Evolutionary conservation across 1,284 basidiomycete genomes (phyloP).

Genomic region (Kwoniella shivajii): DNA sequence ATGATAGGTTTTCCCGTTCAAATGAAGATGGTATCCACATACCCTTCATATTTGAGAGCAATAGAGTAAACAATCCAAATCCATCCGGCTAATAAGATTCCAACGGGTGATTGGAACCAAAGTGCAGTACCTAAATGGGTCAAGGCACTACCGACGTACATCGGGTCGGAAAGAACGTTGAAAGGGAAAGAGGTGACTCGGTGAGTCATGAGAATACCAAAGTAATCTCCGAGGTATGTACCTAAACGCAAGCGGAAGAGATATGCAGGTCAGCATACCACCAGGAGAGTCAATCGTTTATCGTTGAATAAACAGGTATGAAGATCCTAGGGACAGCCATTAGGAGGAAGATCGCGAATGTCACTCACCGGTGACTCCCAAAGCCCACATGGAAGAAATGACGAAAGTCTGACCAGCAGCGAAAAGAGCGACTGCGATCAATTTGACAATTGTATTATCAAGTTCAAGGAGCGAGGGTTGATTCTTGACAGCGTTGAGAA

Average conservation of each 20-base stretch:
- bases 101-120: slow-evolving; percentile 81
- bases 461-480: slow-evolving; percentile 52
- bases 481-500: slow-evolving; percentile 35
- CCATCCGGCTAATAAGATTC: slow-evolving; percentile 71
- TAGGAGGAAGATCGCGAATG: too few relatives aligned
- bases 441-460: slow-evolving; percentile 63
- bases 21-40: slow-evolving; percentile 35
- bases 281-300: neutral
- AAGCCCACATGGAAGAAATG: slow-evolving; percentile 82
- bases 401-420: slow-evolving; percentile 76
- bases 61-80: slow-evolving; percentile 81
- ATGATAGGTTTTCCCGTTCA: neutral
- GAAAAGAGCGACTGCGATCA: slow-evolving; percentile 69
- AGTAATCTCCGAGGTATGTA: slow-evolving; percentile 95
- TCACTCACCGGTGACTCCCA: slow-evolving; percentile 79
- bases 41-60: slow-evolving; percentile 87
- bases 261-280: neutral
- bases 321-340: neutral
- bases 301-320: neutral
- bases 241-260: slow-evolving; percentile 37
- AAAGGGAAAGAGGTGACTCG: slow-evolving; percentile 82
- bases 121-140: slow-evolving; percentile 80
- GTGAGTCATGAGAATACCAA: slow-evolving; percentile 95
- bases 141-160: slow-evolving; percentile 92
- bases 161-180: slow-evolving; percentile 88